Conservation (phyloP, 805 yeast genomes). For the Zygotorulaspora chibaensis region DNA sequence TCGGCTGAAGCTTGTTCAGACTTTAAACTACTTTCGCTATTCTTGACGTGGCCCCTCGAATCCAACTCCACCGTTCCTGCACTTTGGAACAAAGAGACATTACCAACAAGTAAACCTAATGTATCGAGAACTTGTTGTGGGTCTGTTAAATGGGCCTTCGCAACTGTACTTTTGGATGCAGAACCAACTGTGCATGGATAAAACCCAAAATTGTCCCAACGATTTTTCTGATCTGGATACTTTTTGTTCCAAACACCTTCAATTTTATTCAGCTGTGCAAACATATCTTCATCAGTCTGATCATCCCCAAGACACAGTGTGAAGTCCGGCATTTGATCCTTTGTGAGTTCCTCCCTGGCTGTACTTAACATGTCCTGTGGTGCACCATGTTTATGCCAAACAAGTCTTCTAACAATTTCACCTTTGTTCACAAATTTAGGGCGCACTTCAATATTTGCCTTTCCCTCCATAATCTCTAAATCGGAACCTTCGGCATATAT, state of each 20-base stretch:
- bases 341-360: conserved; percentile 33
- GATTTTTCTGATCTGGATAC: conserved; percentile 39
- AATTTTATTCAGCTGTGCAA: conserved; percentile 63
- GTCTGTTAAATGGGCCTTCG: conserved; percentile 78
- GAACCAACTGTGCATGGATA: conserved; percentile 92
- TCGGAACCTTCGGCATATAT: conserved; percentile 65
- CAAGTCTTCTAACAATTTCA: conserved; percentile 82
- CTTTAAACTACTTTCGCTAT: conserved; percentile 39
- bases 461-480: conserved; percentile 94
- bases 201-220: conserved; percentile 55
- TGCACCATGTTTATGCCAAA: conserved; percentile 57
- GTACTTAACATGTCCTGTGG: conserved; percentile 41
- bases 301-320: conserved; percentile 93
- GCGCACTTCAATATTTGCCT: conserved; percentile 95
- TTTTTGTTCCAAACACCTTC: conserved; percentile 42
- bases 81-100: conserved; percentile 70
- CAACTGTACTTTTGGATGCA: conserved; percentile 78
- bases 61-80: conserved; percentile 73
- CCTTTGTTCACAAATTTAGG: conserved; percentile 95
- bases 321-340: conserved; percentile 68
- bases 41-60: conserved; percentile 65
- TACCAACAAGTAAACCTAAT: conserved; percentile 73
- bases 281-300: conserved; percentile 97
- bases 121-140: conserved; percentile 83
- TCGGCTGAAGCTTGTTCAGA: conserved; percentile 34